These are phyloP conservation scores for Geranium rotundifolium DNA, from an alignment of 345 rosid genomes.

Conservation along the genomic window DNA sequence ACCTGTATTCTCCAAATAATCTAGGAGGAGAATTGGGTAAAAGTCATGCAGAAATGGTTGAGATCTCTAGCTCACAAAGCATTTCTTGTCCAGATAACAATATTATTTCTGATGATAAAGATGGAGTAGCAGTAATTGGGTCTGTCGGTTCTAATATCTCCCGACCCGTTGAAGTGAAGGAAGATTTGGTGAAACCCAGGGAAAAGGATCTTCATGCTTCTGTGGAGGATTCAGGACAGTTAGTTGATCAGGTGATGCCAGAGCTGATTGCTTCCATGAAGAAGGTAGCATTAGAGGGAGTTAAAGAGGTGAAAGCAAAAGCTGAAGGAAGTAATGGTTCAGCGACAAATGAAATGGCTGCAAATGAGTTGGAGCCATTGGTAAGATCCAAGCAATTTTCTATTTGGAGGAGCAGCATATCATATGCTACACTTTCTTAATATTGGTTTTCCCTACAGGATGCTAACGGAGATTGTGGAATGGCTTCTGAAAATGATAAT, in stretches of 20 bases:
- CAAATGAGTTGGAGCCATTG: constrained; percentile 35
- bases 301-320: constrained; percentile 57
- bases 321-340: constrained; percentile 33
- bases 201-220: constrained; percentile 20
- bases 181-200: constrained; percentile 34
- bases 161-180: constrained; percentile 11
- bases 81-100: constrained; percentile 1
- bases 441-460: constrained; percentile 33
- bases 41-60: not conserved
- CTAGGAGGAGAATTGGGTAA: constrained; percentile 23
- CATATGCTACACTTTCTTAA: constrained; percentile 7
- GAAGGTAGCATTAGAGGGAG: constrained; percentile 71
- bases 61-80: not conserved
- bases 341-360: constrained; percentile 19
- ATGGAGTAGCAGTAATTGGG: not conserved
- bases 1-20: constrained; percentile 13
- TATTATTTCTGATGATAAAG: not conserved
- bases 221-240: constrained; percentile 4
- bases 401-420: not conserved
- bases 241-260: constrained; percentile 46
- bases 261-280: constrained; percentile 62
- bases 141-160: not conserved
- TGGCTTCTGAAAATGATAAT: constrained; percentile 54
- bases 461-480: constrained; percentile 50
- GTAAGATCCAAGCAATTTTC: constrained; percentile 34